Conservation (phyloP, 176 grass and related monocot species). For the Calamus simplicifolius region DNA sequence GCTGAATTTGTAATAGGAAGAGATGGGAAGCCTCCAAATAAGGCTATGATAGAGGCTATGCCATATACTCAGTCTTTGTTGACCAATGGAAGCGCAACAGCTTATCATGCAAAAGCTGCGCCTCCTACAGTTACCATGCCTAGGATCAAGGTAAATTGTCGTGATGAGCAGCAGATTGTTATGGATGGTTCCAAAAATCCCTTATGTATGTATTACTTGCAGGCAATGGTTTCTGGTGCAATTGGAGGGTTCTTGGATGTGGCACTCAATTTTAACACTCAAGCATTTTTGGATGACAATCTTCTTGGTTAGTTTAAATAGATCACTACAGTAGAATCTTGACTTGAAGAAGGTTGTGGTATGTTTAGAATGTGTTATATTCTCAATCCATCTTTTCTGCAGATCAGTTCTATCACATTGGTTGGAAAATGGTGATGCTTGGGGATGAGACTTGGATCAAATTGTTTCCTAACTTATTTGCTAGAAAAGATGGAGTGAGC, state of each 20-base stretch:
- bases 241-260: slow-evolving; percentile 97
- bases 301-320: slow-evolving; percentile 58
- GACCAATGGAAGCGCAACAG: slow-evolving; percentile 45
- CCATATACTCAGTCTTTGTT: slow-evolving; percentile 78
- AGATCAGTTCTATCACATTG: slow-evolving; percentile 81
- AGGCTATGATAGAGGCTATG: slow-evolving; percentile 67
- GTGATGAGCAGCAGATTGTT: background rate
- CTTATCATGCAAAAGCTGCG: slow-evolving; percentile 94
- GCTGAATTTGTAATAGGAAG: slow-evolving; percentile 87
- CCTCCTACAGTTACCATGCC: slow-evolving; percentile 94
- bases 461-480: slow-evolving; percentile 83
- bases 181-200: background rate
- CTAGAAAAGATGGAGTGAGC: slow-evolving; percentile 88
- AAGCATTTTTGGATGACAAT: slow-evolving; percentile 93
- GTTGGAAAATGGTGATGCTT: slow-evolving; percentile 80
- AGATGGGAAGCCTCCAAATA: slow-evolving; percentile 44
- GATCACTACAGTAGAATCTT: background rate
- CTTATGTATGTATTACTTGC: slow-evolving; percentile 10
- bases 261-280: slow-evolving; percentile 94
- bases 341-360: too few relatives aligned
- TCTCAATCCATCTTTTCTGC: slow-evolving; percentile 9
- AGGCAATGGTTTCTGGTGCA: slow-evolving; percentile 91
- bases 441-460: slow-evolving; percentile 99
- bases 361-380: background rate
- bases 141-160: slow-evolving; percentile 60